A percentile compares a stretch with the other conserved stretches of the same genome.
phyloP scores from a whole-genome alignment of 352 stramenopile genomes.

The Globisporangium nagaii region DNA sequence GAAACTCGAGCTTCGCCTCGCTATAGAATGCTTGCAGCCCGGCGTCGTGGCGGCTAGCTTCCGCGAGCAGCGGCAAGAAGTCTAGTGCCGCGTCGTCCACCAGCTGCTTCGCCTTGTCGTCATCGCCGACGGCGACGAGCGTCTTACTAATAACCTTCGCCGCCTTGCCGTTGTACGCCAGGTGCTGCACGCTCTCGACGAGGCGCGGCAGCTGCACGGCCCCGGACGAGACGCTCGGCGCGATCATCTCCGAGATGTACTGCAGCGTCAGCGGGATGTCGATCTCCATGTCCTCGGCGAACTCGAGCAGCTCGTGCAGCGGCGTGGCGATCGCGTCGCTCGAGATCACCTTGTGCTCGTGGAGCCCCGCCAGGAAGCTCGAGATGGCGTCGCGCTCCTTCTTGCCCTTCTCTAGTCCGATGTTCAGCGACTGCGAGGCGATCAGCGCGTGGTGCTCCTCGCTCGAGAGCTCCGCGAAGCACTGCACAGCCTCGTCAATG shows the following conservation, averaged over 20 bases:
- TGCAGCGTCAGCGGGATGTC: conserved; percentile 68
- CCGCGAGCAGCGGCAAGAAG: conserved; percentile 12
- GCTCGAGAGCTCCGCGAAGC: conserved; percentile 54
- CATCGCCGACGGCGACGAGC: conserved; percentile 34
- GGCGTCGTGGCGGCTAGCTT: conserved; percentile 9
- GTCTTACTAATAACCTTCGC: conserved; percentile 52
- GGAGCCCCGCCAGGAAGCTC: conserved; percentile 46
- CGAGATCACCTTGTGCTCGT: conserved; percentile 43
- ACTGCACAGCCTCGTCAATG: conserved; percentile 62
- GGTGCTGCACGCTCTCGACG: conserved; percentile 37
- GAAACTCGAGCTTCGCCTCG: conserved; percentile 12
- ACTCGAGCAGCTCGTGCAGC: conserved; percentile 62
- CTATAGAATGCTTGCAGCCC: conserved; percentile 10
- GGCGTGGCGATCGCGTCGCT: conserved; percentile 26
- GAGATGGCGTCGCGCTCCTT: conserved; percentile 55
- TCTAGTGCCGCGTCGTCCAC: conserved; percentile 16
- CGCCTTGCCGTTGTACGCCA: conserved; percentile 56
- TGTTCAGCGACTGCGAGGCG: conserved; percentile 46
- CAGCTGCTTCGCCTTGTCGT: conserved; percentile 36
- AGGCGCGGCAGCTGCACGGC: conserved; percentile 36
- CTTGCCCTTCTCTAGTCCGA: conserved; percentile 65
- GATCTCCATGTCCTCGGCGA: conserved; percentile 77
- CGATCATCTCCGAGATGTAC: conserved; percentile 72
- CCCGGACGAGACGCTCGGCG: conserved; percentile 41
- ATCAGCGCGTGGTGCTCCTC: conserved; percentile 41